A percentile compares a stretch with the other conserved stretches of the same genome.
Evolutionary conservation across 805 yeast genomes (phyloP).

Genomic region (Suhomyces sp.): DNA sequence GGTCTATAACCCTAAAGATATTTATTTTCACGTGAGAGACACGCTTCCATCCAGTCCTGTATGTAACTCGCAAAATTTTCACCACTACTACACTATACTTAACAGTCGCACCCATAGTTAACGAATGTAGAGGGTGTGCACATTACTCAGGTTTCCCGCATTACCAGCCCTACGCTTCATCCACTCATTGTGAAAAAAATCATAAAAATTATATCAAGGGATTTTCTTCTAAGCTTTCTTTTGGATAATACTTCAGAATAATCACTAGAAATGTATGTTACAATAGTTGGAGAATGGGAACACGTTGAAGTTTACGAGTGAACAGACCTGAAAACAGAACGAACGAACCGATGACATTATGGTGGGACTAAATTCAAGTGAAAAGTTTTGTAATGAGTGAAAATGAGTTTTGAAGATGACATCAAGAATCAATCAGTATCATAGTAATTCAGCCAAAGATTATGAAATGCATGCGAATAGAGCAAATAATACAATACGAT

Average conservation of each 20-base stretch:
- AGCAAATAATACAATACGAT: too few relatives aligned
- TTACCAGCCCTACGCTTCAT: too few relatives aligned
- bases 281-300: conserved; percentile 1
- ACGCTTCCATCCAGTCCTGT: conserved; percentile 1
- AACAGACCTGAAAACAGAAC: too few relatives aligned
- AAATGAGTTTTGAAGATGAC: too few relatives aligned
- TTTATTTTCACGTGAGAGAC: conserved; percentile 2
- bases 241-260: conserved; percentile 12
- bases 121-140: conserved; percentile 5
- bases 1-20: conserved; percentile 6
- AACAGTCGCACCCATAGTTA: conserved; percentile 1
- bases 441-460: too few relatives aligned
- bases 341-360: too few relatives aligned
- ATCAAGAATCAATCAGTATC: too few relatives aligned
- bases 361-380: too few relatives aligned
- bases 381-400: too few relatives aligned
- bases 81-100: neutral
- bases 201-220: conserved; percentile 7
- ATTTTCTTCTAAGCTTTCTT: conserved; percentile 10
- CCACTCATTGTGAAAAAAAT: conserved; percentile 7
- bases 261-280: conserved; percentile 16
- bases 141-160: conserved; percentile 2
- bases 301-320: too few relatives aligned
- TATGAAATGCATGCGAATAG: too few relatives aligned
- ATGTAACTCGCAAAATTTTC: conserved; percentile 5